A percentile compares a stretch with the other conserved stretches of the same genome.
These are phyloP conservation scores for Penicillium sp. DNA, from an alignment of 2,329 filamentous ascomycete genomes.

Conservation along the genomic window DNA sequence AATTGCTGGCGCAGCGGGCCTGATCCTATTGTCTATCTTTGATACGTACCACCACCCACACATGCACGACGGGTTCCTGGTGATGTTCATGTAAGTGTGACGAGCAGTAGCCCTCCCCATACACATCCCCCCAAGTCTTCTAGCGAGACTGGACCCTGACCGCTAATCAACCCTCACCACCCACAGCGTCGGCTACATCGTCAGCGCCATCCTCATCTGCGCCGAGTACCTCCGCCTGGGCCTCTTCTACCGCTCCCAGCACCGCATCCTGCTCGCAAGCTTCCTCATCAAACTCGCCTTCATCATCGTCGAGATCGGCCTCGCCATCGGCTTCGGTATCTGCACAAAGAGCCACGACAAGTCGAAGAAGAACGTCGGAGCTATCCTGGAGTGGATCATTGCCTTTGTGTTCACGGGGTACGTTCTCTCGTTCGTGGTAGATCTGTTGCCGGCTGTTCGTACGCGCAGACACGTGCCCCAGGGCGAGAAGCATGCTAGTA, in stretches of 20 bases:
- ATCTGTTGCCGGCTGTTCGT: constrained; percentile 76
- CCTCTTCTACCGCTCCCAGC: constrained; percentile 69
- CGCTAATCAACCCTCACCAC: constrained; percentile 1
- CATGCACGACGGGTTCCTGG: constrained; percentile 74
- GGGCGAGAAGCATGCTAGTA: constrained; percentile 36
- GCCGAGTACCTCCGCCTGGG: constrained; percentile 87
- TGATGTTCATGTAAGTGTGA: constrained; percentile 68
- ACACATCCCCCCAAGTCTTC: too few relatives aligned
- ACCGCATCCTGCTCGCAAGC: constrained; percentile 71
- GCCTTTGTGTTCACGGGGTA: constrained; percentile 87
- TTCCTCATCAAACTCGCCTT: constrained; percentile 90
- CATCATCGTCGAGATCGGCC: constrained; percentile 73
- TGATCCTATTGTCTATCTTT: constrained; percentile 83
- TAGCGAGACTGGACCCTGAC: background rate
- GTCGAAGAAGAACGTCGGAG: constrained; percentile 63
- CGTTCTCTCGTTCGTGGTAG: constrained; percentile 80
- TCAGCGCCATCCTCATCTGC: constrained; percentile 86
- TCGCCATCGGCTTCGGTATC: constrained; percentile 68
- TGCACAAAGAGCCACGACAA: constrained; percentile 47
- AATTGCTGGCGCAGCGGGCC: constrained; percentile 71
- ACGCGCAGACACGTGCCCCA: constrained; percentile 55
- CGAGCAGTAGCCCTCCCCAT: too few relatives aligned
- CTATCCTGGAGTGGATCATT: constrained; percentile 77
- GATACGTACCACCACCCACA: constrained; percentile 70
- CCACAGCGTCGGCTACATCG: constrained; percentile 67